Base-by-base conservation (phyloP, 2,329 filamentous ascomycete species). In the Fusarium sp. region DNA sequence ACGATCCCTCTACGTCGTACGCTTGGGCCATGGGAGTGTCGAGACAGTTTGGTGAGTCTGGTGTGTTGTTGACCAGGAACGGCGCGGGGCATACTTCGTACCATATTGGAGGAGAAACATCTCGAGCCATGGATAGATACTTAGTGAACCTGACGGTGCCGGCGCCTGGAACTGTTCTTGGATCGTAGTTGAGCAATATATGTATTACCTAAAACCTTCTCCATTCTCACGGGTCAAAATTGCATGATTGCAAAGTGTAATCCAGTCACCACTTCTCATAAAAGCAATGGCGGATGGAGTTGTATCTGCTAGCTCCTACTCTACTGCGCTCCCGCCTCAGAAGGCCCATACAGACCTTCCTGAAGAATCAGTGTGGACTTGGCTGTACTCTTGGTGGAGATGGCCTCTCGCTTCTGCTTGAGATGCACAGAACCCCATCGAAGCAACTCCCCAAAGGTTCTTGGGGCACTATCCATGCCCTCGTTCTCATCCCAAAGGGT, bases 401-500 rank as follows among this genome's bases (percentile, higher is more conserved):
- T 65, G 42, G 18, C 40, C 35, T 65, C 61, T 60, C 66, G 66
- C 22, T 59, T 68, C 42, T 68, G 66, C 42, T 29, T 68, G n/a
- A 68, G 33, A 52, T 68, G 38, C 27, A 45, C 27, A 56, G 61
- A 33, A 13, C 69, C 69, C 58, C 62, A 71, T 54, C 69, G 38
- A 6, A 73, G 40, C 36, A 73, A 29, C 5, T 70, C 61, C 0
- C 67, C 70, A 60, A 73, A 73, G 5, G 70, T 70, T 16, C 68
- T 61, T 2, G 64, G 61, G 3, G 40, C 68, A 40, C 47, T 62
- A 31, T 73, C 70, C 36, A 59, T 63, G 22, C 67, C 70, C 11
- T 70, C 67, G 13, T 73, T 68, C 40, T 73, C 68, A 60, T 68
- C 70, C 68, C 67, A 73, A 10, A 73, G 27, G 3, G 33, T 63